Percentiles rank a stretch among this genome's conserved stretches.
These are phyloP conservation scores for Candida adriatica DNA, from an alignment of 805 yeast species.

Conservation along the genomic window DNA sequence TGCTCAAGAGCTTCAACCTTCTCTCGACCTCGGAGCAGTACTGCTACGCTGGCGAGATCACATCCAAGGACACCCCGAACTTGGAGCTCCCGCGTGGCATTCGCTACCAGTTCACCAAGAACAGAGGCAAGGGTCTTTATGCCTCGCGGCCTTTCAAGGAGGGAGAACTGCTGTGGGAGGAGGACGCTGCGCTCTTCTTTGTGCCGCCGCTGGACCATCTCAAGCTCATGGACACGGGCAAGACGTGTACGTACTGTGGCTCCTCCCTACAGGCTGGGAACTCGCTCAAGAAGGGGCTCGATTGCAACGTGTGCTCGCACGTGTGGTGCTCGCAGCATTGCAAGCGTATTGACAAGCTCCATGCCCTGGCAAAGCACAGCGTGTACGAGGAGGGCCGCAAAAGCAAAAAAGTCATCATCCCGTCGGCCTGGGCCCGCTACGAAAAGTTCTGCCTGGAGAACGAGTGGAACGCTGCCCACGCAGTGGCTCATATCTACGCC, in stretches of 20 bases:
- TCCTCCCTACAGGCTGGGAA: slow-evolving; percentile 23
- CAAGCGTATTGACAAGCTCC: slow-evolving; percentile 46
- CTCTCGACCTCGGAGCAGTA: slow-evolving; percentile 35
- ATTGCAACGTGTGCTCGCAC: slow-evolving; percentile 57
- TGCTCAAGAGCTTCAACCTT: slow-evolving; percentile 52
- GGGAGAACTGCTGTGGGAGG: slow-evolving; percentile 57
- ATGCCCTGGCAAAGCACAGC: slow-evolving; percentile 52
- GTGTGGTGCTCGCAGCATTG: slow-evolving; percentile 68
- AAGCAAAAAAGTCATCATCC: slow-evolving; percentile 31
- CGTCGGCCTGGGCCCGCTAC: slow-evolving; percentile 45
- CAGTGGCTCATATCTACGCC: slow-evolving; percentile 54
- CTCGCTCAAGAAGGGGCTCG: slow-evolving; percentile 39
- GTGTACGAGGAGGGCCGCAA: slow-evolving; percentile 30
- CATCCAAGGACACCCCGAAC: slow-evolving; percentile 42
- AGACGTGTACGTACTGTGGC: slow-evolving; percentile 72
- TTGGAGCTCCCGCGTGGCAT: slow-evolving; percentile 35
- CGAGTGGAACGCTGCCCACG: slow-evolving; percentile 63
- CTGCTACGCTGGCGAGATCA: slow-evolving; percentile 48
- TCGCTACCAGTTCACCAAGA: slow-evolving; percentile 40
- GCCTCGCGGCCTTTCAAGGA: slow-evolving; percentile 40
- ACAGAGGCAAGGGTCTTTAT: slow-evolving; percentile 55
- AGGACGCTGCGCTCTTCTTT: slow-evolving; percentile 46
- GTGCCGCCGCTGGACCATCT: slow-evolving; percentile 65
- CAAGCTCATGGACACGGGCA: slow-evolving; percentile 49
- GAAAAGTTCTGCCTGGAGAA: slow-evolving; percentile 57